These are phyloP conservation scores for Cladosporium cucumerinum DNA, from an alignment of 2,329 filamentous ascomycete species.

Conservation along the genomic window DNA sequence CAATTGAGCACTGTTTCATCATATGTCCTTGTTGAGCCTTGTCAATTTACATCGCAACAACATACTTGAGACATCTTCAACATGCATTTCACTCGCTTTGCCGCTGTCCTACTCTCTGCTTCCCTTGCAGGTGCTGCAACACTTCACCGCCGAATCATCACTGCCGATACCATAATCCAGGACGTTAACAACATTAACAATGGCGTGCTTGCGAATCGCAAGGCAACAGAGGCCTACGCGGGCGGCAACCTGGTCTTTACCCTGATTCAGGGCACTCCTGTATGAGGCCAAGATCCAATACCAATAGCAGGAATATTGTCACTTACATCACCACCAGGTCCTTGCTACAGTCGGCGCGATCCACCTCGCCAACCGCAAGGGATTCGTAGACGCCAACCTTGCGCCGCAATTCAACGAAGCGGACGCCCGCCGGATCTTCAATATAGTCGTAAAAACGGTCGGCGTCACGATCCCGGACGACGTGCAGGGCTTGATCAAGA, in stretches of 20 bases:
- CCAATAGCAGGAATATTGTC: background rate
- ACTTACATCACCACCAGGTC: background rate
- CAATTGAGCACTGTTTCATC: background rate
- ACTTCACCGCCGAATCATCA: slow-evolving; percentile 20
- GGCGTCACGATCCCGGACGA: slow-evolving; percentile 25
- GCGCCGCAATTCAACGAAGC: slow-evolving; percentile 22
- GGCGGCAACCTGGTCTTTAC: slow-evolving; percentile 21
- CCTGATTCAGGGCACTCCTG: slow-evolving; percentile 19
- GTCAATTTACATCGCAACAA: background rate
- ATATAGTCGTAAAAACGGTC: slow-evolving; percentile 26
- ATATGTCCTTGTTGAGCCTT: background rate
- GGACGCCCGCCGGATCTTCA: slow-evolving; percentile 26
- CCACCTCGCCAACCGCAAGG: slow-evolving; percentile 27
- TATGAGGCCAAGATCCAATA: slow-evolving; percentile 1
- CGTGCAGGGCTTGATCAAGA: slow-evolving; percentile 23
- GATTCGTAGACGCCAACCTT: slow-evolving; percentile 24
- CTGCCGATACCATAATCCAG: slow-evolving; percentile 35
- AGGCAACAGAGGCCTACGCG: slow-evolving; percentile 23
- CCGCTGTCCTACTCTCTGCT: slow-evolving; percentile 9
- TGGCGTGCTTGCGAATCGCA: slow-evolving; percentile 16
- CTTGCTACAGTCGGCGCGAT: slow-evolving; percentile 23
- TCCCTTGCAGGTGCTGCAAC: slow-evolving; percentile 8
- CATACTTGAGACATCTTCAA: background rate
- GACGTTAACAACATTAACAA: slow-evolving; percentile 23
- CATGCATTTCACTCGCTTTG: slow-evolving; percentile 15